Percentiles rank a stretch among this genome's conserved stretches.
Evolutionary conservation across 148 eudicot genomes (phyloP).

Genomic region (Vaccinium macrocarpon): DNA sequence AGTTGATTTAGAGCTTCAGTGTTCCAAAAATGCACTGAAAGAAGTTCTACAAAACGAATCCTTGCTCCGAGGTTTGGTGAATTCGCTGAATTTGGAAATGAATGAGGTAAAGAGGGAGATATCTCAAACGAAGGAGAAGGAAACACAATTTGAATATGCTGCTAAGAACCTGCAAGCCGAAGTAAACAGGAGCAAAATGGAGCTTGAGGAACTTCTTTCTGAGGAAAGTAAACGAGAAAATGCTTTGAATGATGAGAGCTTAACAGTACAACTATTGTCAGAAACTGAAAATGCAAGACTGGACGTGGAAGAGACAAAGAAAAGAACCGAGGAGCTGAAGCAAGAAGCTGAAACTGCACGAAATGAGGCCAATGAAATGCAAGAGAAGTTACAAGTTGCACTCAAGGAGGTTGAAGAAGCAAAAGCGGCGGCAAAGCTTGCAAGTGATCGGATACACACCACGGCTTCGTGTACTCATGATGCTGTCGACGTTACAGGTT

Average conservation of each 20-base stretch:
- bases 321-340: conserved; percentile 22
- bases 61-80: conserved; percentile 32
- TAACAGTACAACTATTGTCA: conserved; percentile 29
- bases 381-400: conserved; percentile 37
- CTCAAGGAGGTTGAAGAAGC: conserved; percentile 61
- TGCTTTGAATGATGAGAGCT: conserved; percentile 34
- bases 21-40: conserved; percentile 42
- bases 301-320: conserved; percentile 43
- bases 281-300: conserved; percentile 41
- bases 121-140: conserved; percentile 33
- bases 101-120: conserved; percentile 47
- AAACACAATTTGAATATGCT: conserved; percentile 28
- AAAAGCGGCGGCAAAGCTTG: conserved; percentile 48
- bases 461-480: conserved; percentile 19
- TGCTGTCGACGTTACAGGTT: conserved; percentile 21
- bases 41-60: conserved; percentile 42
- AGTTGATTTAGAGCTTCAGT: conserved; percentile 21
- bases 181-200: conserved; percentile 39
- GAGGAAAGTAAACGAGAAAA: conserved; percentile 32
- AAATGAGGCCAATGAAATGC: conserved; percentile 32
- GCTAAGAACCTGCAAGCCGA: conserved; percentile 32
- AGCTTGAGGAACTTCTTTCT: conserved; percentile 40
- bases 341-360: conserved; percentile 41
- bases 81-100: conserved; percentile 49
- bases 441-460: conserved; percentile 43